Percentiles rank a stretch among this genome's conserved stretches.
These are phyloP conservation scores for Platismatia glauca DNA, from an alignment of 495 filamentous ascomycete genomes.

Conservation along the genomic window DNA sequence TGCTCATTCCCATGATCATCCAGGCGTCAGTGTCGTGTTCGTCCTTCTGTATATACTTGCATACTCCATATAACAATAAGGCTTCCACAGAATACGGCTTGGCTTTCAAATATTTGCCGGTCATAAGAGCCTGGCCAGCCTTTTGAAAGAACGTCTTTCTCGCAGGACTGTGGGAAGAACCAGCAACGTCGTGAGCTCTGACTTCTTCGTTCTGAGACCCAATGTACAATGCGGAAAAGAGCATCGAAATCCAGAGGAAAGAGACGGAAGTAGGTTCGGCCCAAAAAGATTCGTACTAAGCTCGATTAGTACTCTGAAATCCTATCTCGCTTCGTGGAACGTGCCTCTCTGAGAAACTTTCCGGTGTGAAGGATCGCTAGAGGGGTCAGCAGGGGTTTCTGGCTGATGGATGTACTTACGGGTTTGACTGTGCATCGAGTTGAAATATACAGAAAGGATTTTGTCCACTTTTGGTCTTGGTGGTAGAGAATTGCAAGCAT, in stretches of 20 bases:
- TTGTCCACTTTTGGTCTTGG: background rate
- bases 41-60: slow-evolving; percentile 37
- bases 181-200: slow-evolving; percentile 17
- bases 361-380: slow-evolving; percentile 5
- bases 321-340: background rate
- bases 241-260: slow-evolving; percentile 44
- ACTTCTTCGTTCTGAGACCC: slow-evolving; percentile 5
- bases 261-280: slow-evolving; percentile 33
- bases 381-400: background rate
- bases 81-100: slow-evolving; percentile 40
- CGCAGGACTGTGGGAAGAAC: slow-evolving; percentile 22
- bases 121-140: slow-evolving; percentile 30
- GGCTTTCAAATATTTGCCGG: slow-evolving; percentile 40
- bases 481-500: background rate
- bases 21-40: slow-evolving; percentile 40
- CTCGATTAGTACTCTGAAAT: slow-evolving; percentile 22
- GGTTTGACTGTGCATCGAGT: background rate
- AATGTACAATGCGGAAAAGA: slow-evolving; percentile 34
- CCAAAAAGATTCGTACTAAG: slow-evolving; percentile 34
- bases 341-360: slow-evolving; percentile 4
- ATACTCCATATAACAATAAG: slow-evolving; percentile 39
- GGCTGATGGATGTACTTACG: background rate
- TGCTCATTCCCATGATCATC: slow-evolving; percentile 37
- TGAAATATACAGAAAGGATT: slow-evolving; percentile 5
- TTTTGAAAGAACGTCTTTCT: background rate